Conservation (phyloP, 345 rosid genomes). For the Syzygium aromaticum region DNA sequence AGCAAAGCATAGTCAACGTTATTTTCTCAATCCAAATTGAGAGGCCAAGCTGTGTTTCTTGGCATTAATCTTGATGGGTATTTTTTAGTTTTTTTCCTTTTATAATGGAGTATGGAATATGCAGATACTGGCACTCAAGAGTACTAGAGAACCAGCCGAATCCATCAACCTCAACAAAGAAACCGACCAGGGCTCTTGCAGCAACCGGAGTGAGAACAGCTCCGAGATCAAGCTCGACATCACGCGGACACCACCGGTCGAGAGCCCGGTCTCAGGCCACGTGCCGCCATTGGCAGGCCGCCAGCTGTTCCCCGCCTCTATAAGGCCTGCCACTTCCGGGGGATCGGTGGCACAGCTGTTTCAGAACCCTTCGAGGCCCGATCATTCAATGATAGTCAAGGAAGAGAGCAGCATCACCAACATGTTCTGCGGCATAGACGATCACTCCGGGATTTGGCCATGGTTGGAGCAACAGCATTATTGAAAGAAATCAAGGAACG, state of each 20-base stretch:
- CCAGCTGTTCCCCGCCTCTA: conserved; percentile 45
- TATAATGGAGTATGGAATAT: background rate
- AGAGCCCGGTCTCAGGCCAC: conserved; percentile 48
- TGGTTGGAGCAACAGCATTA: conserved; percentile 90
- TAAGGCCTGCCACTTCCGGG: background rate
- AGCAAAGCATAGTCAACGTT: background rate
- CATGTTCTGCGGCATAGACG: conserved; percentile 90
- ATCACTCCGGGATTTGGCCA: conserved; percentile 92
- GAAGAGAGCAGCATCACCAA: conserved; percentile 77
- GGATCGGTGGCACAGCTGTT: conserved; percentile 43
- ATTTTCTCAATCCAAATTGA: background rate
- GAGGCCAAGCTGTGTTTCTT: background rate
- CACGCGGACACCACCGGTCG: conserved; percentile 65
- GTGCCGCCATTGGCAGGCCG: conserved; percentile 25
- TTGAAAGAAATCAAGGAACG: background rate
- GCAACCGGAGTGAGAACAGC: conserved; percentile 91
- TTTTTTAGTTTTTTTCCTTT: background rate
- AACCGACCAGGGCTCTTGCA: conserved; percentile 76
- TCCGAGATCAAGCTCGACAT: conserved; percentile 83
- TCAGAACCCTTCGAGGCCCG: conserved; percentile 35
- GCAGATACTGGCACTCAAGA: conserved; percentile 86
- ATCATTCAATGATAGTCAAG: conserved; percentile 36
- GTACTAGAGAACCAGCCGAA: conserved; percentile 62
- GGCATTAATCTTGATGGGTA: background rate
- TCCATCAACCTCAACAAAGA: conserved; percentile 92